These are phyloP conservation scores for Tetrapyrgos nigripes DNA, from an alignment of 1,284 basidiomycete genomes.

Conservation along the genomic window DNA sequence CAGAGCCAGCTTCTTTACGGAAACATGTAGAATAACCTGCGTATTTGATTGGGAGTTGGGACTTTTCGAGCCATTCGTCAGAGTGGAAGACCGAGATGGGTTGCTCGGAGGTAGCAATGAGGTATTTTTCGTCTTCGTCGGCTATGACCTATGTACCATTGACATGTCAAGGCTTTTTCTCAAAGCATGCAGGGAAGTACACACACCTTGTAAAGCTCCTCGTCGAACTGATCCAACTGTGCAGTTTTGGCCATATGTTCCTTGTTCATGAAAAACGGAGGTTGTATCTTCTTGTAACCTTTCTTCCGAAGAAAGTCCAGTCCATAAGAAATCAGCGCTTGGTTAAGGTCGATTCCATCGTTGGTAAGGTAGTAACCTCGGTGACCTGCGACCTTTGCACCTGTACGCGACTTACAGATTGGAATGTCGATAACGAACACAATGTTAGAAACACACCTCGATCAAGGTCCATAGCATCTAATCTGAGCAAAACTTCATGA, in stretches of 20 bases:
- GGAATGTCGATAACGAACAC: background rate
- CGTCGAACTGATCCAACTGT: slow-evolving; percentile 97
- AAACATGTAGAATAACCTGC: slow-evolving; percentile 96
- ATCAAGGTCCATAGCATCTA: slow-evolving; percentile 97
- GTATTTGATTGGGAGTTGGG: slow-evolving; percentile 89
- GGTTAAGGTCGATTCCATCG: slow-evolving; percentile 97
- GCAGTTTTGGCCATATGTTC: slow-evolving; percentile 98
- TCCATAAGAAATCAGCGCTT: slow-evolving; percentile 94
- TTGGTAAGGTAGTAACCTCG: slow-evolving; percentile 96
- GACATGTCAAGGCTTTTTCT: slow-evolving; percentile 7
- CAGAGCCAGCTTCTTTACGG: slow-evolving; percentile 97
- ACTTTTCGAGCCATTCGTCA: slow-evolving; percentile 97
- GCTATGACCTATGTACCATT: slow-evolving; percentile 69
- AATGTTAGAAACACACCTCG: slow-evolving; percentile 65
- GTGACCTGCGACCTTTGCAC: slow-evolving; percentile 93
- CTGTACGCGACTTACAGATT: slow-evolving; percentile 41
- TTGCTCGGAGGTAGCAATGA: slow-evolving; percentile 98
- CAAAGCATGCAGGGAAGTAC: background rate
- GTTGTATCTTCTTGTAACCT: slow-evolving; percentile 94
- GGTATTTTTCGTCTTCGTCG: slow-evolving; percentile 96
- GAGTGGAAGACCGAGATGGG: slow-evolving; percentile 96
- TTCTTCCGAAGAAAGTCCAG: slow-evolving; percentile 89
- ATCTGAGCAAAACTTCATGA: slow-evolving; percentile 93
- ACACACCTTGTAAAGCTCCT: slow-evolving; percentile 93
- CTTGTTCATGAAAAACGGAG: slow-evolving; percentile 99